Evolutionary conservation across 2,329 filamentous ascomycete genomes (phyloP), one percentile per base, ranked within the genome.

Genomic region (Cladosporium austrohemisphaericum): DNA sequence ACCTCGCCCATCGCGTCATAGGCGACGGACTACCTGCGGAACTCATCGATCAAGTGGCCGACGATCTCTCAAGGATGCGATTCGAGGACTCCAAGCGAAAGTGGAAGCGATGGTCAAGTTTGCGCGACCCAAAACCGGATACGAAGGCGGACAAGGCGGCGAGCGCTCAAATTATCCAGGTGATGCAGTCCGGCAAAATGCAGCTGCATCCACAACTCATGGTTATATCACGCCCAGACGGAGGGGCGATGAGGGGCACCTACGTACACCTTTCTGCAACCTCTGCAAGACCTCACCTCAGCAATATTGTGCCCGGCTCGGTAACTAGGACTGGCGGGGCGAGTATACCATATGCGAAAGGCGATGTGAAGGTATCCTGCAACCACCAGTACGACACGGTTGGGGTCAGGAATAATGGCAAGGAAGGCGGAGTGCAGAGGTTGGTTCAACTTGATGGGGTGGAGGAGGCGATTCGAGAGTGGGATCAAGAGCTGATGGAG

Each of bases 391-490:
- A 11, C 25, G 6, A 26, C 25, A 26, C 25, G 25, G 25, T 11
- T 11, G 25, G 6, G 6, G 25, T 26, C 11, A n/a, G n/a, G n/a
- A n/a, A n/a, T n/a, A n/a, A n/a, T n/a, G n/a, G n/a, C 25, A 11
- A 26, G 25, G 25, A 11, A 6, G 25, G 6, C 25, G 6, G 5
- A 10, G 46, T 35, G 18, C 7, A 35, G 8, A 35, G 43, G 18
- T 16, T 52, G 10, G 7, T 52, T 2, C 31, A 35, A 7, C 26
- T 36, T 29, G 33, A 49, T 16, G 35, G 25, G n/a, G 23, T 49
- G 20, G 26, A 38, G 18, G 25, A 49, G 35, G 32, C 45, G 18
- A 38, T 40, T 11, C 9, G 22, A 13, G 35, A 22, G 4, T 49
- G 45, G 45, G 26, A 49, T 11, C 6, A 13, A 10, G 14, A 31